phyloP scores from a whole-genome alignment of 108 stramenopile genomes.

The Hondaea fermentalgiana region DNA sequence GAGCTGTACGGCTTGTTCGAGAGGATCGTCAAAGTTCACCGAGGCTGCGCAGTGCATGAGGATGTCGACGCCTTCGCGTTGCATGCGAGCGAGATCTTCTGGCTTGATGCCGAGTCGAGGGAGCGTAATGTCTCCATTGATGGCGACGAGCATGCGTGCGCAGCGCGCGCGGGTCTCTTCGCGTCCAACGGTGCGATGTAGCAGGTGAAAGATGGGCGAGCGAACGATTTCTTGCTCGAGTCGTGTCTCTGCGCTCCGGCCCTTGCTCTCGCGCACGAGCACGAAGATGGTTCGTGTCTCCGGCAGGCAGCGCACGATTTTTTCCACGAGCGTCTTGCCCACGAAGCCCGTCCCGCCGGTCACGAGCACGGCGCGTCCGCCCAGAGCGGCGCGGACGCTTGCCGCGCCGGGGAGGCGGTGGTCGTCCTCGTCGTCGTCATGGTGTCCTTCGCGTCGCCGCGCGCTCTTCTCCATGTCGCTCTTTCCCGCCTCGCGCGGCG shows the following conservation, averaged over 20 bases:
- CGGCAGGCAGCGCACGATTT: neutral
- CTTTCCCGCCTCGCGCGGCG: too few relatives aligned
- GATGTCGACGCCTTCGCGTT: neutral
- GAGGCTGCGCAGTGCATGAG: neutral
- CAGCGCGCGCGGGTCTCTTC: neutral
- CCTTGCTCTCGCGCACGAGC: neutral
- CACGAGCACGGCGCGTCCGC: neutral
- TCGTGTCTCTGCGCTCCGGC: neutral
- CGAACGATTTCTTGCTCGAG: neutral
- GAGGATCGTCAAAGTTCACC: slow-evolving; percentile 2
- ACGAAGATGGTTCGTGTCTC: neutral
- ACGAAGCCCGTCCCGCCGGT: neutral
- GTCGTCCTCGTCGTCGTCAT: too few relatives aligned
- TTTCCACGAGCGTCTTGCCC: slow-evolving; percentile 4
- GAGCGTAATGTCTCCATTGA: neutral
- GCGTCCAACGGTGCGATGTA: neutral
- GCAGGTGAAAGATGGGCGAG: neutral
- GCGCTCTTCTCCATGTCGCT: too few relatives aligned
- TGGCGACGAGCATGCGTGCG: neutral
- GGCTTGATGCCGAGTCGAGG: neutral
- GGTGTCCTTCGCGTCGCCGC: too few relatives aligned
- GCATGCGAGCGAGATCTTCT: neutral
- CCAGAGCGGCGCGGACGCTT: neutral
- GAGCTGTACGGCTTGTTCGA: neutral
- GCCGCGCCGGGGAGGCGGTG: too few relatives aligned